phyloP scores from a whole-genome alignment of 2,329 filamentous ascomycete species.

The Leptoxyphium fumago region DNA sequence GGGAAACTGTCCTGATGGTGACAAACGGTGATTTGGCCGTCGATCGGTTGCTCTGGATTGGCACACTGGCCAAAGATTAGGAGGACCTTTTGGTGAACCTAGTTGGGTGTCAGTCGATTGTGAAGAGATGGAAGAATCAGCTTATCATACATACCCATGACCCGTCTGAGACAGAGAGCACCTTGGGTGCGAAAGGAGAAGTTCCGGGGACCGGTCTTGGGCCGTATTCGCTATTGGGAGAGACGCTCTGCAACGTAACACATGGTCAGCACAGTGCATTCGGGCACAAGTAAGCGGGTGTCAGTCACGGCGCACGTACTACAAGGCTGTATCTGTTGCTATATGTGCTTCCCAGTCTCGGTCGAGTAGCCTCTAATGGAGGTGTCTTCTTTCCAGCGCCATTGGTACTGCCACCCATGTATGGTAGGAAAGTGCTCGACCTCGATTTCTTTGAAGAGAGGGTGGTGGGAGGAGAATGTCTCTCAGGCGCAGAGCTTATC shows the following conservation, averaged over 20 bases:
- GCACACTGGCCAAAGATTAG: slow-evolving; percentile 70
- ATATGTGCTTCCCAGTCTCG: slow-evolving; percentile 14
- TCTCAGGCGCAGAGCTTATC: slow-evolving; percentile 46
- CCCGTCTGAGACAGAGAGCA: slow-evolving; percentile 65
- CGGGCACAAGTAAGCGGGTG: background rate
- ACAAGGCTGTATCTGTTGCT: slow-evolving; percentile 46
- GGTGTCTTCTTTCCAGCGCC: slow-evolving; percentile 25
- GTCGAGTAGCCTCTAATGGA: slow-evolving; percentile 15
- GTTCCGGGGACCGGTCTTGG: slow-evolving; percentile 23
- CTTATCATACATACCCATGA: slow-evolving; percentile 52
- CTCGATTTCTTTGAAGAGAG: slow-evolving; percentile 51
- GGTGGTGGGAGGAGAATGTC: slow-evolving; percentile 61
- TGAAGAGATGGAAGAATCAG: background rate
- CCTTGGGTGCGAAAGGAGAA: slow-evolving; percentile 67
- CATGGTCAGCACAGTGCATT: slow-evolving; percentile 2
- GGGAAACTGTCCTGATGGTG: slow-evolving; percentile 80
- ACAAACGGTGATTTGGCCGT: slow-evolving; percentile 65
- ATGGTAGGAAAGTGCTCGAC: slow-evolving; percentile 42
- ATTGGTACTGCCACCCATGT: slow-evolving; percentile 30
- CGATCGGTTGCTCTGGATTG: slow-evolving; percentile 54
- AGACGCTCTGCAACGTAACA: slow-evolving; percentile 16
- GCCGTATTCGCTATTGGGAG: slow-evolving; percentile 28
- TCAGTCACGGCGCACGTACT: slow-evolving; percentile 7
- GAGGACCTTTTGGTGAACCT: slow-evolving; percentile 87
- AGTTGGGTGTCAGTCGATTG: slow-evolving; percentile 4